Conservation (phyloP, 2,329 filamentous ascomycete genomes). For the Sporothrix dimorphospora region DNA sequence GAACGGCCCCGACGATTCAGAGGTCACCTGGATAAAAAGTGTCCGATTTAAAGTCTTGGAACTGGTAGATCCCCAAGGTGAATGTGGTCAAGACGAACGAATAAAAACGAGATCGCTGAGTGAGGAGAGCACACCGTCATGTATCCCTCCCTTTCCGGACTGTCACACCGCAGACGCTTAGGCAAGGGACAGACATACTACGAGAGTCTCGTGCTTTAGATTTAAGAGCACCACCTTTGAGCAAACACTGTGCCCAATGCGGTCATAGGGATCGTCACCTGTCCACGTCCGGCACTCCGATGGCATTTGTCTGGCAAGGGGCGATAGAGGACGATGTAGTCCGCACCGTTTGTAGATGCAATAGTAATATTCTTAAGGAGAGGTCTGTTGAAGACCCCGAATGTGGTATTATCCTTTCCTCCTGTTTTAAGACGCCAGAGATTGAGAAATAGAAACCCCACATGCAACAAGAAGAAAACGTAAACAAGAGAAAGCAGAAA, state of each 20-base stretch:
- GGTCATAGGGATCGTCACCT: neutral
- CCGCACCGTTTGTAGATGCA: neutral
- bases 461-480: neutral
- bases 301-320: neutral
- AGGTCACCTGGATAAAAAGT: neutral
- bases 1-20: neutral
- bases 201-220: neutral
- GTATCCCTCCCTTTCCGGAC: neutral
- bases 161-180: neutral
- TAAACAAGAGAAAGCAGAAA: neutral
- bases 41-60: neutral
- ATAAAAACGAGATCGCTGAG: too few species aligned
- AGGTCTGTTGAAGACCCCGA: conserved; percentile 27
- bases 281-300: neutral
- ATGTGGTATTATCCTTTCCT: conserved; percentile 12
- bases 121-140: neutral
- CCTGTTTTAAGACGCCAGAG: conserved; percentile 18
- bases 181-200: neutral
- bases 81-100: neutral
- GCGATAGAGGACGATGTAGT: neutral
- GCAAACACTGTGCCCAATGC: neutral
- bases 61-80: neutral
- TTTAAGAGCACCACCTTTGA: neutral
- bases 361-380: neutral
- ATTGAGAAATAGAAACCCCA: neutral